Conservation (phyloP, 257 asterid species). For the Rubia yunnanensis region DNA sequence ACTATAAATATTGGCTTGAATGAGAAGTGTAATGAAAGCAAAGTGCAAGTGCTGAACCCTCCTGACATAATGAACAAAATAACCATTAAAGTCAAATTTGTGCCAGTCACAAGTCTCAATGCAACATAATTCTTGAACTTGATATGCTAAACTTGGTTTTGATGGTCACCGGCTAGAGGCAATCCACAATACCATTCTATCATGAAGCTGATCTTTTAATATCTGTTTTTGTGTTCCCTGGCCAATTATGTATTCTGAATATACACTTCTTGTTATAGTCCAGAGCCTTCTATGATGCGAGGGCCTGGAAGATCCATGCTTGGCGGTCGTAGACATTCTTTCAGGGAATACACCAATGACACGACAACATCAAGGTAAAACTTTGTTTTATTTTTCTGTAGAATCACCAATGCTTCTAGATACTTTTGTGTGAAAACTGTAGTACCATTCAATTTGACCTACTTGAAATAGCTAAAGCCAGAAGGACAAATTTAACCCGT, state of each 20-base stretch:
- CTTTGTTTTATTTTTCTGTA: neutral
- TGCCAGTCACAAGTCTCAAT: neutral
- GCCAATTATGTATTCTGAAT: neutral
- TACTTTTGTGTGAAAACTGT: neutral
- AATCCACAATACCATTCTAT: neutral
- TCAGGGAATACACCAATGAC: slow-evolving; percentile 48
- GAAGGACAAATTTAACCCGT: neutral
- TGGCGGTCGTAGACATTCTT: slow-evolving; percentile 55
- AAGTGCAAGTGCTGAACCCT: neutral
- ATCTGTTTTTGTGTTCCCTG: neutral
- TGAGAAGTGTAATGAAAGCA: neutral
- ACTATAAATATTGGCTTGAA: neutral
- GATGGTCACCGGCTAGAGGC: neutral
- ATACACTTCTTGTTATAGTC: slow-evolving; percentile 36
- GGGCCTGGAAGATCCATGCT: slow-evolving; percentile 88
- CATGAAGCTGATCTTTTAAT: neutral
- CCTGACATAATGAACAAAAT: neutral
- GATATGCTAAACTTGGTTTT: neutral
- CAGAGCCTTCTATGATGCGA: slow-evolving; percentile 66
- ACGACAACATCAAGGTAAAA: slow-evolving; percentile 58
- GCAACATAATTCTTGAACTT: neutral
- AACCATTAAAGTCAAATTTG: neutral
- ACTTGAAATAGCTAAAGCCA: neutral
- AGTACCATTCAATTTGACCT: neutral
- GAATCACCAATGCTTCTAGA: neutral